Percentiles rank a stretch among this genome's conserved stretches.
Conservation (phyloP, 2,329 filamentous ascomycete genomes). For the Davidsoniella neocaledoniae region DNA sequence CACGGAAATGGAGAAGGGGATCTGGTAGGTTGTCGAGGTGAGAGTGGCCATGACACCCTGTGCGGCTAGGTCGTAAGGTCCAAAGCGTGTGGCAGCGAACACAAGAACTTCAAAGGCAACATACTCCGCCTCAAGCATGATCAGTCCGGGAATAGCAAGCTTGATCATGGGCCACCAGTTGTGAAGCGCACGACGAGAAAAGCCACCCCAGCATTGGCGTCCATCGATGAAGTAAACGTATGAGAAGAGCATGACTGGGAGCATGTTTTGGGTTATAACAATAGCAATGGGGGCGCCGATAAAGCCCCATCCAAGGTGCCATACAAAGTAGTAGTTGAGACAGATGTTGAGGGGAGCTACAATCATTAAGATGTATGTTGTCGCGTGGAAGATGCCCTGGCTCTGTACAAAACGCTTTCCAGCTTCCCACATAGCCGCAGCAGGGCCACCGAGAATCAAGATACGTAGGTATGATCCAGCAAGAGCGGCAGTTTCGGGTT, state of each 20-base stretch:
- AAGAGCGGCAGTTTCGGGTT: slow-evolving; percentile 44
- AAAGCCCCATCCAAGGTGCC: slow-evolving; percentile 52
- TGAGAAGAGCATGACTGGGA: slow-evolving; percentile 59
- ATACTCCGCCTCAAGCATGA: slow-evolving; percentile 91
- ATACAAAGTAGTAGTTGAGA: slow-evolving; percentile 65
- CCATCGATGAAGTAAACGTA: slow-evolving; percentile 64
- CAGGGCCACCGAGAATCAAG: slow-evolving; percentile 56
- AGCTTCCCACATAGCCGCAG: slow-evolving; percentile 59
- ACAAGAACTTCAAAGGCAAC: slow-evolving; percentile 86
- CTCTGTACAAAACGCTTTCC: slow-evolving; percentile 71
- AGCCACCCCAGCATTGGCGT: slow-evolving; percentile 68
- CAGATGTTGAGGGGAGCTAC: slow-evolving; percentile 63
- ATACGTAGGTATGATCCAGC: slow-evolving; percentile 59
- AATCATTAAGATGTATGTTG: slow-evolving; percentile 59
- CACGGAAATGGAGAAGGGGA: slow-evolving; percentile 82
- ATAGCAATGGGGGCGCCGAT: slow-evolving; percentile 71
- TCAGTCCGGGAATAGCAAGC: slow-evolving; percentile 70
- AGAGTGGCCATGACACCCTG: slow-evolving; percentile 74
- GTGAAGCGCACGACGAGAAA: slow-evolving; percentile 48
- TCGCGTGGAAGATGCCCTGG: slow-evolving; percentile 64
- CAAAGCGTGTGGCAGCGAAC: slow-evolving; percentile 64
- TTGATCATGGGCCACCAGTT: slow-evolving; percentile 72
- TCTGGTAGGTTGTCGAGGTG: slow-evolving; percentile 67
- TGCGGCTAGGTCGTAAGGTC: slow-evolving; percentile 64
- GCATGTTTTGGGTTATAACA: slow-evolving; percentile 57